Evolutionary conservation across 2,329 filamentous ascomycete genomes (phyloP), one percentile per base, ranked within the genome.

Genomic region (Aspergillus proliferans): DNA sequence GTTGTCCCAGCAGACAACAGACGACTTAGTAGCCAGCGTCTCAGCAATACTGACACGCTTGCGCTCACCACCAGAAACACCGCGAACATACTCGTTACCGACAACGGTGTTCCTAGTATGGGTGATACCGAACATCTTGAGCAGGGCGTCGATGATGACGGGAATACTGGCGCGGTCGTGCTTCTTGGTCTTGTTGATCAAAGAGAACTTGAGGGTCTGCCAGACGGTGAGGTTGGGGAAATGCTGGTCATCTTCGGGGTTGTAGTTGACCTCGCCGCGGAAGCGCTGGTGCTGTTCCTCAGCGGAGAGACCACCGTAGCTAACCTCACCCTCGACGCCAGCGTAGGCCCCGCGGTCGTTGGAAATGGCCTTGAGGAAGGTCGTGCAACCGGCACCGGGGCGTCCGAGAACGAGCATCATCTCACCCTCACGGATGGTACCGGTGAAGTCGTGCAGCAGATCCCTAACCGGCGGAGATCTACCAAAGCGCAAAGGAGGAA

Each of bases 31-130:
- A 4, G 86, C 84, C 19, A 92, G 70, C 0, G 85, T 87, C 67
- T 92, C 87, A 1, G 86, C 85, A 54, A 92, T 89, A 19, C 83
- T 85, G 7, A 89, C 87, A 61, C 87, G 84, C 66, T 91, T 92
- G 34, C 87, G 74, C 70, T 93, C 88, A 50, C 88, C 88, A 58
- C 88, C 88, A 43, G 84, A 87, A 0, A 92, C 84, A 65, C 87
- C 87, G 43, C 86, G 80, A 6, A 84, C 78, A 58, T 76, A 81
- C 52, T 85, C 83, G 59, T 91, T 83, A n/a, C 88, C 88, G 1
- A 92, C 86, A 1, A 82, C 74, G 0, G 88, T 92, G 58, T 87
- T 77, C 58, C 80, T 82, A 1, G 87, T 90, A 60, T 92, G 87
- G 10, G 75, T 76, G 48, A 92, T 90, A 8, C 85, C 86, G 57